Conservation (phyloP, 805 yeast genomes). For the Teunomyces atbi region DNA sequence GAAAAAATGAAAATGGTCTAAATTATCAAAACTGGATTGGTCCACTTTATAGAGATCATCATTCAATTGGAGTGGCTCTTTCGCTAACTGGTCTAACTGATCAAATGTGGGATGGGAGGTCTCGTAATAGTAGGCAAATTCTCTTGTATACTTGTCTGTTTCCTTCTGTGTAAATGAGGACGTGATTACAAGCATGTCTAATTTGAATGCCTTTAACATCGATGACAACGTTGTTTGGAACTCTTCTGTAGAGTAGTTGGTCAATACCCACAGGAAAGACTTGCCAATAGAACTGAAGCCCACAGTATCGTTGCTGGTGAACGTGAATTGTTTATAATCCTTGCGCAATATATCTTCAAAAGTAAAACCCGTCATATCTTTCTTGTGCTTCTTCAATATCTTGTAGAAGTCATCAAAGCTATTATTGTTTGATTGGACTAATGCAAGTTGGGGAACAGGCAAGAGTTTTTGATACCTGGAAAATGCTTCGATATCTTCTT, state of each 20-base stretch:
- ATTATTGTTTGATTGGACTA: neutral
- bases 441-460: neutral
- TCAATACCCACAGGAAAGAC: slow-evolving; percentile 53
- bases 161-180: slow-evolving; percentile 39
- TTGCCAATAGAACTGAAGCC: slow-evolving; percentile 81
- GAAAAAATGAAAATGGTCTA: slow-evolving; percentile 21
- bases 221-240: slow-evolving; percentile 20
- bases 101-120: slow-evolving; percentile 12
- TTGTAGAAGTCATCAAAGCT: slow-evolving; percentile 12
- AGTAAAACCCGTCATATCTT: slow-evolving; percentile 59
- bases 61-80: slow-evolving; percentile 22
- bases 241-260: slow-evolving; percentile 21
- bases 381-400: slow-evolving; percentile 49
- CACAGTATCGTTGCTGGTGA: slow-evolving; percentile 34
- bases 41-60: slow-evolving; percentile 22
- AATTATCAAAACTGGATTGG: slow-evolving; percentile 11
- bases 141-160: slow-evolving; percentile 31
- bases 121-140: slow-evolving; percentile 30
- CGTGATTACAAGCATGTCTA: slow-evolving; percentile 34
- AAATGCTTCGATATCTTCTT: slow-evolving; percentile 51
- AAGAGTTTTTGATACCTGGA: slow-evolving; percentile 32
- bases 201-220: slow-evolving; percentile 12
- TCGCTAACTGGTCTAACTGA: slow-evolving; percentile 19
- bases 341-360: slow-evolving; percentile 66
- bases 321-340: slow-evolving; percentile 77